These are phyloP conservation scores for Tuber indicum DNA, from an alignment of 495 filamentous ascomycete species.

Conservation along the genomic window DNA sequence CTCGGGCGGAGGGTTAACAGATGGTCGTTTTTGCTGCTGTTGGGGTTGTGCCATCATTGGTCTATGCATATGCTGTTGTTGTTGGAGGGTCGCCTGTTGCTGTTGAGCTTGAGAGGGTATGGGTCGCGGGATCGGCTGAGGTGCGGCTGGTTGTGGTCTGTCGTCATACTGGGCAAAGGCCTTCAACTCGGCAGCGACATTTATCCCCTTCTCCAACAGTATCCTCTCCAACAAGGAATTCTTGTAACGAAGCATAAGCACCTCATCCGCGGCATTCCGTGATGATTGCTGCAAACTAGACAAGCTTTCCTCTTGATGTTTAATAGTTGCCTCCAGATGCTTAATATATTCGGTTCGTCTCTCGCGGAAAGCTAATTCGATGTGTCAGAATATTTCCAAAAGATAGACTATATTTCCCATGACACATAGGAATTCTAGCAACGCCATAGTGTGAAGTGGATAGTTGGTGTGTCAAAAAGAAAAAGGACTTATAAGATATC, in stretches of 20 bases:
- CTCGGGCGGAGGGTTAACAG: conserved; percentile 38
- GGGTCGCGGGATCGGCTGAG: conserved; percentile 56
- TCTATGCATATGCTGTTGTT: conserved; percentile 36
- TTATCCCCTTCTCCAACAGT: conserved; percentile 93
- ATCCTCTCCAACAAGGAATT: conserved; percentile 94
- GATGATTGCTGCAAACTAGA: conserved; percentile 89
- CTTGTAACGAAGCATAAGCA: conserved; percentile 96
- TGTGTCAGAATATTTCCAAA: conserved; percentile 42
- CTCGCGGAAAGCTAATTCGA: conserved; percentile 67
- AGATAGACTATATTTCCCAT: conserved; percentile 36
- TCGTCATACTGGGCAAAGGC: conserved; percentile 59
- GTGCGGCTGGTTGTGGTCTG: conserved; percentile 65
- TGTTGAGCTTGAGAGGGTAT: conserved; percentile 49
- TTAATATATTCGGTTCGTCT: conserved; percentile 98
- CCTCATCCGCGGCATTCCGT: conserved; percentile 91
- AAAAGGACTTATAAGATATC: conserved; percentile 35
- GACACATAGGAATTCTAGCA: conserved; percentile 38
- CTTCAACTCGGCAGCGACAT: conserved; percentile 90
- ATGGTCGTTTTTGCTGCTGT: conserved; percentile 37
- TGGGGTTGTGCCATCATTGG: conserved; percentile 23
- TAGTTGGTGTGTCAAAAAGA: conserved; percentile 24
- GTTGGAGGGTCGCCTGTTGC: conserved; percentile 20
- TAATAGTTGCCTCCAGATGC: conserved; percentile 94
- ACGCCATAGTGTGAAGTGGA: conserved; percentile 16
- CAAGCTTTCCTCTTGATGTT: conserved; percentile 89